Evolutionary conservation across 352 stramenopile species (phyloP), one percentile per base, ranked within the genome.

Genomic region (Phytophthora foliorum): DNA sequence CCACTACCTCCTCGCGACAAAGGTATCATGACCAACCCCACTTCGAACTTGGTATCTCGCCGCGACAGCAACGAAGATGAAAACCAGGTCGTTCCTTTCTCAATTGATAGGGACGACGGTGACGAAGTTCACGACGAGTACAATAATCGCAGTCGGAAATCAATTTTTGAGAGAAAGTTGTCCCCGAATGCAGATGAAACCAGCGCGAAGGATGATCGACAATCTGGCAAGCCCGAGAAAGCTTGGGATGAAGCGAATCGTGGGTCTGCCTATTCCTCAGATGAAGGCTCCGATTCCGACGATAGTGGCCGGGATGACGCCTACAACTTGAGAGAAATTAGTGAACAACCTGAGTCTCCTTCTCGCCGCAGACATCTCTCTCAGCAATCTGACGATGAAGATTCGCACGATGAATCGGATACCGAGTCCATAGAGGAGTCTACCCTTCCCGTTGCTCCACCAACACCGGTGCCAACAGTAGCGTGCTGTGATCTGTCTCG

Each of bases 31-130:
- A 32, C 21, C 6, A 69, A 69, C 46, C 13, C 29, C 16, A 16
- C 13, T 27, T 62, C 50, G 10, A 56, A n/a, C 44, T 27, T 49
- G 14, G 21, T 27, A 49, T 38, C 50, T 39, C 52, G 58, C 45
- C 24, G 22, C 38, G 61, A 66, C 13, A 54, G 48, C 16, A 55
- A 62, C 10, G 73, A 77, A 10, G 69, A 81, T n/a, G 69, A 85
- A 49, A 90, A 88, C 66, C 82, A 92, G 41, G 84, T 92, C 24
- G 63, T 86, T 8, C 82, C 80, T 6, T 92, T 91, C 57, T 59
- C 75, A 3, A 27, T 89, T 22, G 82, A 89, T 51, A 74, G 80
- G 8, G 79, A 76, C 22, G 80, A 78, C 0, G 72, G 76, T 11
- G 76, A 86, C 39, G 58, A 79, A 38, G 72, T 76, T 48, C 42